Conservation (phyloP, 164 flowering plant species). For the Malania oleifera region DNA sequence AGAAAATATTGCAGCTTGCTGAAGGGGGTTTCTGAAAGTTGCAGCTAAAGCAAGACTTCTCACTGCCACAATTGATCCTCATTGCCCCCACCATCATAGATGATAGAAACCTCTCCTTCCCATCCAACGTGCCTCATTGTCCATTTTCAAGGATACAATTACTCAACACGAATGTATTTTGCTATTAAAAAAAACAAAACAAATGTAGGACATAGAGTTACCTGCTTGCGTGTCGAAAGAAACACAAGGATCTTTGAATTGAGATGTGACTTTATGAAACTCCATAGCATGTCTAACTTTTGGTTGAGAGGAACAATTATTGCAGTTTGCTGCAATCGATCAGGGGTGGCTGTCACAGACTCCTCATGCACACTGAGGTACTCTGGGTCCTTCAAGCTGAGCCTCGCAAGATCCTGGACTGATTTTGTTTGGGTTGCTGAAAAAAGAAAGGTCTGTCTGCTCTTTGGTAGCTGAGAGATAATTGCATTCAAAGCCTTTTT, state of each 20-base stretch:
- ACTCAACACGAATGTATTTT: background rate
- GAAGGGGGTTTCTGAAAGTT: too few species aligned
- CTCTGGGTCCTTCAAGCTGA: conserved; percentile 93
- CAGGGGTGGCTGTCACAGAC: conserved; percentile 77
- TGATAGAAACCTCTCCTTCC: too few species aligned
- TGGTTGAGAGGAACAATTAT: conserved; percentile 75
- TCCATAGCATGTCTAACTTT: conserved; percentile 89
- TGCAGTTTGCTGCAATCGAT: conserved; percentile 62
- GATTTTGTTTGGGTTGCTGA: conserved; percentile 97
- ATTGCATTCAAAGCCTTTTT: conserved; percentile 71
- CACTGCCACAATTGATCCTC: too few species aligned
- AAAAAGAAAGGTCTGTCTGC: conserved; percentile 84
- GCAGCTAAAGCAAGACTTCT: too few species aligned
- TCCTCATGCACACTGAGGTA: conserved; percentile 89
- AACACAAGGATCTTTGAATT: conserved; percentile 82
- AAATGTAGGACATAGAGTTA: conserved; percentile 12
- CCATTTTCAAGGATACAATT: too few species aligned
- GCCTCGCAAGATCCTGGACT: conserved; percentile 92
- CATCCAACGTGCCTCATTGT: too few species aligned
- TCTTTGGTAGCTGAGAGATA: conserved; percentile 78
- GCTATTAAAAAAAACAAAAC: background rate
- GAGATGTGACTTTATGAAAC: conserved; percentile 85
- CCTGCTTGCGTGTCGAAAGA: conserved; percentile 89
- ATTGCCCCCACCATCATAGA: too few species aligned
- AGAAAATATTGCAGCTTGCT: too few species aligned